A percentile compares a stretch with the other conserved stretches of the same genome.
phyloP scores from a whole-genome alignment of 2,329 filamentous ascomycete genomes.

The Colletotrichum orbiculare region DNA sequence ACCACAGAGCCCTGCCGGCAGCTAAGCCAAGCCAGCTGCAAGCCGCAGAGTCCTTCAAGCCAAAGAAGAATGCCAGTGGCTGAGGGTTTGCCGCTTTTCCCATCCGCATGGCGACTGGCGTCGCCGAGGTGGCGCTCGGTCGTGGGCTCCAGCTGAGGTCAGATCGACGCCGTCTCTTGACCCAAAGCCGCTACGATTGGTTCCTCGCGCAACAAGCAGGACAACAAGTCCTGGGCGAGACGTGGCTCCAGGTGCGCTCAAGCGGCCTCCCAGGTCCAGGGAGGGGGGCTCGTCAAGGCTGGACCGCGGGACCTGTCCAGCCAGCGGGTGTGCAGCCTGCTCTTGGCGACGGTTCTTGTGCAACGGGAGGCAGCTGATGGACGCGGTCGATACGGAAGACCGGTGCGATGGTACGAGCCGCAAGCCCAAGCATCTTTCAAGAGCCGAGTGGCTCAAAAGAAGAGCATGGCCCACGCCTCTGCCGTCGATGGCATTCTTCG shows the following conservation, averaged over 20 bases:
- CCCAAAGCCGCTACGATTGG: constrained; percentile 1
- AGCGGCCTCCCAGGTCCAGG: constrained; percentile 16
- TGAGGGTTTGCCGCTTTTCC: background rate
- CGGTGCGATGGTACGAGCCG: background rate
- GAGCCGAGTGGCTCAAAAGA: constrained; percentile 17
- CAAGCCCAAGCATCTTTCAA: background rate
- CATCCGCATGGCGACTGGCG: constrained; percentile 21
- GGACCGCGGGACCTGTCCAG: background rate
- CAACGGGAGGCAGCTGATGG: constrained; percentile 2
- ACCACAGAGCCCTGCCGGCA: background rate
- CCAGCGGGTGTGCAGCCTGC: background rate
- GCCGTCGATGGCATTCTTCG: background rate
- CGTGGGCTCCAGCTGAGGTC: constrained; percentile 29
- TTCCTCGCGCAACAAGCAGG: background rate
- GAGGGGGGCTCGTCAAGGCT: background rate
- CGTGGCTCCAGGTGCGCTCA: constrained; percentile 13
- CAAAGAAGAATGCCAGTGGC: background rate
- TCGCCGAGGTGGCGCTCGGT: constrained; percentile 1
- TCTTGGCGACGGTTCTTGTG: constrained; percentile 3
- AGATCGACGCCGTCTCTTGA: constrained; percentile 6
- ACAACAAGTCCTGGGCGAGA: background rate
- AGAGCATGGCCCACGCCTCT: background rate
- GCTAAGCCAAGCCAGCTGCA: background rate
- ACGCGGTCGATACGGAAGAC: background rate
- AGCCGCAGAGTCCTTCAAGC: background rate